Conservation (phyloP, 257 asterid genomes). For the Phtheirospermum japonicum region DNA sequence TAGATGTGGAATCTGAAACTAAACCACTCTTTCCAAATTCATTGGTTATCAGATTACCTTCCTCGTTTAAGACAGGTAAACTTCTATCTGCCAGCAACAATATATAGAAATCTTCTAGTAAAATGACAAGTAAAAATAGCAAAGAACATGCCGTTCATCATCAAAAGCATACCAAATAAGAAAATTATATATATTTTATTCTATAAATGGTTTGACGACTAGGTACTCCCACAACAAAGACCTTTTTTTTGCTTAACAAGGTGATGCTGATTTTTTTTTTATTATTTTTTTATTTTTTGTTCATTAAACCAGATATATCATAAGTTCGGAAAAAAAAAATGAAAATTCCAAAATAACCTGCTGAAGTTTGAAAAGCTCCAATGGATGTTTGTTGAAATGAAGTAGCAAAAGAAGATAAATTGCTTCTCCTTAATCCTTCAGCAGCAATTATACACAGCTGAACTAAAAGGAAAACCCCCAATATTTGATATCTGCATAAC, state of each 20-base stretch:
- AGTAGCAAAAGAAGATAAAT: slow-evolving; percentile 71
- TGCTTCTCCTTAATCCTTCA: slow-evolving; percentile 87
- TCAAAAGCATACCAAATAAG: slow-evolving; percentile 11
- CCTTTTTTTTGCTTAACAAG: too few species aligned
- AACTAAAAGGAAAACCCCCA: slow-evolving; percentile 93
- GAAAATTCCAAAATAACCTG: slow-evolving; percentile 47
- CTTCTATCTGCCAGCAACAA: slow-evolving; percentile 59
- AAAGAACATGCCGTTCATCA: neutral
- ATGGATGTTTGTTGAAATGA: slow-evolving; percentile 69
- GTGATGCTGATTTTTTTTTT: too few species aligned
- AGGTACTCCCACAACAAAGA: neutral
- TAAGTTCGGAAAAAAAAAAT: slow-evolving; percentile 4
- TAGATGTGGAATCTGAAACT: slow-evolving; percentile 55
- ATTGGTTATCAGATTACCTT: slow-evolving; percentile 67
- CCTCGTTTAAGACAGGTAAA: slow-evolving; percentile 78
- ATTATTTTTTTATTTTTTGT: too few species aligned
- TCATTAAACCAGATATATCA: neutral
- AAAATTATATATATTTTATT: neutral
- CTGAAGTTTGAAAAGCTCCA: slow-evolving; percentile 66
- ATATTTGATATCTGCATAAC: slow-evolving; percentile 82
- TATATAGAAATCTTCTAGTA: neutral
- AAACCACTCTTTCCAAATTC: slow-evolving; percentile 61
- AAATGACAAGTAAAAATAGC: neutral
- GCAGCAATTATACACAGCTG: slow-evolving; percentile 92
- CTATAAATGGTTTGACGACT: neutral